A percentile compares a stretch with the other conserved stretches of the same genome.
Conservation (phyloP, 73 alveolate genomes). For the Tetrahymena thermophila region DNA sequence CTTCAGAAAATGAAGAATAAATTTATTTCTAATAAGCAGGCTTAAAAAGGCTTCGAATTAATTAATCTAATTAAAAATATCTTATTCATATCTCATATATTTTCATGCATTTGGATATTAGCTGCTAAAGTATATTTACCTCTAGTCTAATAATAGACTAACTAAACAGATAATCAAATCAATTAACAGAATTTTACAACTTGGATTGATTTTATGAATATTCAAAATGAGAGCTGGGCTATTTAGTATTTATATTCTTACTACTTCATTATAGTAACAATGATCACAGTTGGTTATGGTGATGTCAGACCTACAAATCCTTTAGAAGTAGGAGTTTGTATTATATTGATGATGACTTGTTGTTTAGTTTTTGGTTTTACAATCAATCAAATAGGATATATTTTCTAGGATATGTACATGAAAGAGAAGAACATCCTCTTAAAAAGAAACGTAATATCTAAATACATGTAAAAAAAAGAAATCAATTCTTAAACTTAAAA, state of each 20-base stretch:
- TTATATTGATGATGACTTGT: constrained; percentile 23
- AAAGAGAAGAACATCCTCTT: constrained; percentile 11
- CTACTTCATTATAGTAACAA: constrained; percentile 22
- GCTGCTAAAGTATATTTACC: constrained; percentile 2
- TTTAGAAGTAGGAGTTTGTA: constrained; percentile 8
- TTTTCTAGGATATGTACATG: not conserved
- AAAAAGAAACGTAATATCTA: constrained; percentile 2
- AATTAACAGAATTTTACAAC: not conserved
- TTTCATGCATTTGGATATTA: constrained; percentile 30
- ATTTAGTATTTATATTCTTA: constrained; percentile 9
- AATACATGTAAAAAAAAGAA: constrained; percentile 26
- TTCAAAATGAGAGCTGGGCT: constrained; percentile 13
- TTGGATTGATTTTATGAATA: not conserved
- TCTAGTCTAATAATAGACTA: not conserved
- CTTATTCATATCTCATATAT: constrained; percentile 24
- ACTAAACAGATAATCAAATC: not conserved
- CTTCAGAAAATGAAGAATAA: not conserved
- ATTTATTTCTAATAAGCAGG: not conserved
- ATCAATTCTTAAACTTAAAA: constrained; percentile 8
- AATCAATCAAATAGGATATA: constrained; percentile 14
- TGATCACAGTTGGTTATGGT: constrained; percentile 39
- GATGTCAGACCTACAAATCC: constrained; percentile 19
- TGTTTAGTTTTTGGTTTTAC: constrained; percentile 16
- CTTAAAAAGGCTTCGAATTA: constrained; percentile 10
- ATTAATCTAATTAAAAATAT: constrained; percentile 2